Evolutionary conservation across 371 early-diverging fungal species (phyloP), one percentile per base, ranked within the genome.

Genomic region (Apophysomyces sp.): DNA sequence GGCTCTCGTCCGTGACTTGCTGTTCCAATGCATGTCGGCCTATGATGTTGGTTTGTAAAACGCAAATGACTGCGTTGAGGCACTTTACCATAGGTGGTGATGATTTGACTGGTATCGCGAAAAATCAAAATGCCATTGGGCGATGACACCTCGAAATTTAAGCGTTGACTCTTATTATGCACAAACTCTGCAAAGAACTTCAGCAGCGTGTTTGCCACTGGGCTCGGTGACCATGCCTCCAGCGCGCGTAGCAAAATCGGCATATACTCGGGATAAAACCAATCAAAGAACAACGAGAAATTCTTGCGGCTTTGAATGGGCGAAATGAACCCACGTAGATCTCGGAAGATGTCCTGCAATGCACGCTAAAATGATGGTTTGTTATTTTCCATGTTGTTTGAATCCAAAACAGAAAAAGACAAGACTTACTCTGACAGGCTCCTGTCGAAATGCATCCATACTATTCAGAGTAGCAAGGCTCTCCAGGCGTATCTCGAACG

Each of bases 81-180:
- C n/a, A n/a, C n/a, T n/a, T 58, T 61, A 60, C 84, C 85, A 56
- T 76, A 85, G 2, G 76, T 76, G 15, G 69, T 65, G 39, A 81
- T 41, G 12, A 87, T 81, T 59, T 83, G 83, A 69, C 93, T 92
- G 2, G 93, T 88, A 71, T 95, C 91, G 37, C 92, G 84, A 74
- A 96, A 96, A n/a, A 95, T 78, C 28, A 96, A 74, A 32, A 96
- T 92, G 21, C 95, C 95, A 58, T 93, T 91, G 0, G 94, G 81
- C 7, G 94, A 93, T 6, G 93, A 89, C 30, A 89, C 76, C 30
- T 94, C 95, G 79, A 95, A 95, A 39, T 81, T 86, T 34, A 95
- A 73, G 37, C 97, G 85, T 68, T 93, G 90, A 52, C 87, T 82
- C 63, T 86, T 84, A 73, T 95, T 96, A 55, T 83, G 80, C 13